A percentile compares a stretch with the other conserved stretches of the same genome.
These are phyloP conservation scores for Labyrinthula sp. DNA, from an alignment of 352 stramenopile genomes.

Conservation along the genomic window DNA sequence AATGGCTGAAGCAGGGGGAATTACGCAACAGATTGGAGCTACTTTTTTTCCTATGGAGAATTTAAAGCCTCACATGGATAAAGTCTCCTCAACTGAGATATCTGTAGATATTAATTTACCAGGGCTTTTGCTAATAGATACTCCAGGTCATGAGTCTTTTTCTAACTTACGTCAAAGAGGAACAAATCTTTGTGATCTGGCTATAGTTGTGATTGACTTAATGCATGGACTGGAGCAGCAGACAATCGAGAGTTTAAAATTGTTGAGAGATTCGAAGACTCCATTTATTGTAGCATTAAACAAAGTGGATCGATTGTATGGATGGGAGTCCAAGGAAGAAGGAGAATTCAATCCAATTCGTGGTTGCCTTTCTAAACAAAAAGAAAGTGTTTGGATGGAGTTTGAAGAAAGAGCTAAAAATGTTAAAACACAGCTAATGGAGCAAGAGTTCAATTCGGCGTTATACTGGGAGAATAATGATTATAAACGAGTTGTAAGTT, in stretches of 20 bases:
- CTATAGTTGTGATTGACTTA: conserved; percentile 97
- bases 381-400: conserved; percentile 76
- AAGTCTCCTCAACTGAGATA: conserved; percentile 46
- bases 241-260: conserved; percentile 92
- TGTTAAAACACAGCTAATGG: conserved; percentile 69
- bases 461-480: conserved; percentile 98
- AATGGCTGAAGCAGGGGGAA: conserved; percentile 75
- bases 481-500: conserved; percentile 71
- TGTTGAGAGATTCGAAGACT: conserved; percentile 75
- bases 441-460: conserved; percentile 91
- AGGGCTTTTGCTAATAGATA: conserved; percentile 89
- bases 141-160: conserved; percentile 97
- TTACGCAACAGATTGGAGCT: conserved; percentile 91
- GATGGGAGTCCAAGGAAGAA: conserved; percentile 84
- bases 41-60: conserved; percentile 78
- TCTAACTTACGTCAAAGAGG: conserved; percentile 88
- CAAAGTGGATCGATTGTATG: conserved; percentile 92
- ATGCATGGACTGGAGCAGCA: conserved; percentile 98
- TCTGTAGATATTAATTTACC: conserved; percentile 63
- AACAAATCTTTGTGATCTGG: conserved; percentile 91
- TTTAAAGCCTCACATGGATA: conserved; percentile 61
- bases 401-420: conserved; percentile 70
- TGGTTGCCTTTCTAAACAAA: conserved; percentile 56
- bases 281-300: conserved; percentile 97
- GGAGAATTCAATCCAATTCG: conserved; percentile 79